Percentiles rank a stretch among this genome's conserved stretches.
Evolutionary conservation across 805 yeast genomes (phyloP).

Genomic region (Candida odintsovae): DNA sequence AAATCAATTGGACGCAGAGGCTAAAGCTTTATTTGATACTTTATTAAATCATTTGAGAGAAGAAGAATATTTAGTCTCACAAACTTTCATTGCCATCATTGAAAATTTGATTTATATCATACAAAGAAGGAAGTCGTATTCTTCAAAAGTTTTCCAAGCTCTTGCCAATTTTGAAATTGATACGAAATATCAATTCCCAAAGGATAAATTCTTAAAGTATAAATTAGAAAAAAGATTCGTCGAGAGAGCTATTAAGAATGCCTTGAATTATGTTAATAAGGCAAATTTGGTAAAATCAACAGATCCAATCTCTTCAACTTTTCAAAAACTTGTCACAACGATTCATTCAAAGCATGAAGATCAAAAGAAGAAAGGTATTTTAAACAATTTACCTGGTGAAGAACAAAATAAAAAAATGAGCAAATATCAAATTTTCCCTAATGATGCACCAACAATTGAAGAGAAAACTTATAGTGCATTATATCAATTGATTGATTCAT

Average conservation of each 20-base stretch:
- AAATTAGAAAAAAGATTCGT: constrained; percentile 58
- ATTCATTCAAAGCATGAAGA: constrained; percentile 21
- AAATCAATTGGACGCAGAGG: constrained; percentile 59
- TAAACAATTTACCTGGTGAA: constrained; percentile 23
- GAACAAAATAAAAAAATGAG: constrained; percentile 21
- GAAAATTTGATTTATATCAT: constrained; percentile 59
- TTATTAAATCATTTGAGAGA: constrained; percentile 51
- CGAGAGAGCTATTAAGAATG: constrained; percentile 51
- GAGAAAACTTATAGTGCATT: constrained; percentile 52
- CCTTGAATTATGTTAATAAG: constrained; percentile 35
- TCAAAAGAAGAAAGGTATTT: constrained; percentile 23
- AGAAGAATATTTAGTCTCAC: constrained; percentile 49
- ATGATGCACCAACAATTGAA: constrained; percentile 31
- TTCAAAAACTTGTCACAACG: constrained; percentile 16
- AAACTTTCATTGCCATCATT: constrained; percentile 61
- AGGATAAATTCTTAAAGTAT: constrained; percentile 30
- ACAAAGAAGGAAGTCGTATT: constrained; percentile 57
- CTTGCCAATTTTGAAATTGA: constrained; percentile 59
- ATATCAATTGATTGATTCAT: constrained; percentile 58
- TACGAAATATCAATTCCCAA: constrained; percentile 43
- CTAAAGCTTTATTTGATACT: constrained; percentile 60
- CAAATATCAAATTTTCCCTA: constrained; percentile 24
- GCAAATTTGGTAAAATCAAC: constrained; percentile 24
- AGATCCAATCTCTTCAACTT: constrained; percentile 12
- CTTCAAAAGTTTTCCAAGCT: constrained; percentile 50